phyloP scores from a whole-genome alignment of 1,284 basidiomycete species.

The Ganoderma sp. region DNA sequence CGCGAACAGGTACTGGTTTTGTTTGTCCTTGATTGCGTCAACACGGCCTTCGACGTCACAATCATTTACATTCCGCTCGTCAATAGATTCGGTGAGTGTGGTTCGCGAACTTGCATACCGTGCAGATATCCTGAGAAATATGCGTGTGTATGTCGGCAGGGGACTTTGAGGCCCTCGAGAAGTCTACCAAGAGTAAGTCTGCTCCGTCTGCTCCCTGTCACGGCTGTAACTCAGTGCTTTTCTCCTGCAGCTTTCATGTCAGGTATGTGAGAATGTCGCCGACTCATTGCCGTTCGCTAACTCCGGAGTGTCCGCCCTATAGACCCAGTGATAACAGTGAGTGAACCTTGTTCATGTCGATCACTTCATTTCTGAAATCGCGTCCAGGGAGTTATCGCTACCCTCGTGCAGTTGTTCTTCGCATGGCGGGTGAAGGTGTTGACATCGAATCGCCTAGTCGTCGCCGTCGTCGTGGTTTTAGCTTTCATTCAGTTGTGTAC shows the following conservation, averaged over 20 bases:
- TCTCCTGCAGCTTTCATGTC: conserved; percentile 36
- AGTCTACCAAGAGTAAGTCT: conserved; percentile 38
- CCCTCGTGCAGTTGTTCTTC: conserved; percentile 48
- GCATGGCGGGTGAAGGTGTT: conserved; percentile 48
- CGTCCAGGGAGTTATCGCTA: conserved; percentile 43
- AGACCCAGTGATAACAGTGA: conserved; percentile 40
- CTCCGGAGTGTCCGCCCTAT: neutral
- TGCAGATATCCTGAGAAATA: neutral
- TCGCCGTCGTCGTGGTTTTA: conserved; percentile 33
- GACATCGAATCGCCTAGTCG: conserved; percentile 36
- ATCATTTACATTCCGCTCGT: conserved; percentile 44
- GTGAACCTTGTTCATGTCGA: neutral
- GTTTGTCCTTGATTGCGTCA: conserved; percentile 45
- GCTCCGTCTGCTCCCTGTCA: neutral
- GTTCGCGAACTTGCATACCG: neutral
- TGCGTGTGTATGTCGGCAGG: neutral
- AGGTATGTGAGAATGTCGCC: conserved; percentile 21
- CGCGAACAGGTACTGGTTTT: conserved; percentile 40
- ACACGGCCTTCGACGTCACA: conserved; percentile 44
- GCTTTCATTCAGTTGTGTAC: conserved; percentile 39
- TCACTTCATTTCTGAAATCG: neutral
- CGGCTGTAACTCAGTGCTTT: neutral
- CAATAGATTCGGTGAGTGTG: conserved; percentile 39
- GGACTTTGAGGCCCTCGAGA: conserved; percentile 23
- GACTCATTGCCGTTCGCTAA: neutral